Percentiles rank a stretch among this genome's conserved stretches.
phyloP scores from a whole-genome alignment of 371 early-diverging fungal genomes.

The Mortierella sp. region DNA sequence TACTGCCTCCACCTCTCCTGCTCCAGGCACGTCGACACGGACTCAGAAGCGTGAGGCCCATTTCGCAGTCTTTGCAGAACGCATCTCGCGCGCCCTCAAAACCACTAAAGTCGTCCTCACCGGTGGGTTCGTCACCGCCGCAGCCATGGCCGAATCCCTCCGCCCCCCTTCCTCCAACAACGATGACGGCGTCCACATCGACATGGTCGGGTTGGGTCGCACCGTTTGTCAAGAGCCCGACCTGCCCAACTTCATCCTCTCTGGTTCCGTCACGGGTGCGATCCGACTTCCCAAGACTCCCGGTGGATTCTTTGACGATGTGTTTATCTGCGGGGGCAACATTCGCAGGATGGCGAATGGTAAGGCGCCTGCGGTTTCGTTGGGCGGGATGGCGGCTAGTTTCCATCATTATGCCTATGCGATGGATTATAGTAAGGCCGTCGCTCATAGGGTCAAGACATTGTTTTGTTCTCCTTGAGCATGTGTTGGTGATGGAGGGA shows the following conservation, averaged over 20 bases:
- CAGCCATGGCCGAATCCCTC: slow-evolving; percentile 30
- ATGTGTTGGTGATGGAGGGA: background rate
- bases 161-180: background rate
- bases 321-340: slow-evolving; percentile 29
- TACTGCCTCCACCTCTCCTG: background rate
- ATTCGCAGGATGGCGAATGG: slow-evolving; percentile 18
- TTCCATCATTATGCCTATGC: slow-evolving; percentile 11
- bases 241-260: slow-evolving; percentile 31
- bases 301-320: slow-evolving; percentile 30
- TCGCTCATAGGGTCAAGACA: slow-evolving; percentile 14
- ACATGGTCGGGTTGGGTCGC: slow-evolving; percentile 37
- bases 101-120: slow-evolving; percentile 29
- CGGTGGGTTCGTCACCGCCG: slow-evolving; percentile 27
- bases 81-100: slow-evolving; percentile 25
- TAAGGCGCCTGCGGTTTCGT: background rate
- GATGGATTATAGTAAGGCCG: slow-evolving; percentile 17
- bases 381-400: slow-evolving; percentile 14
- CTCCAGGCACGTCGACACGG: background rate
- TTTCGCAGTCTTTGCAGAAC: slow-evolving; percentile 40
- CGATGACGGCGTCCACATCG: slow-evolving; percentile 18
- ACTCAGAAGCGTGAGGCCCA: slow-evolving; percentile 33
- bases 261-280: slow-evolving; percentile 26
- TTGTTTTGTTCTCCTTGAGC: background rate
- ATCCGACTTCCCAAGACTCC: slow-evolving; percentile 10
- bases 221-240: slow-evolving; percentile 28